These are phyloP conservation scores for Lentinula novae-zelandiae DNA, from an alignment of 1,284 basidiomycete species.

Conservation along the genomic window DNA sequence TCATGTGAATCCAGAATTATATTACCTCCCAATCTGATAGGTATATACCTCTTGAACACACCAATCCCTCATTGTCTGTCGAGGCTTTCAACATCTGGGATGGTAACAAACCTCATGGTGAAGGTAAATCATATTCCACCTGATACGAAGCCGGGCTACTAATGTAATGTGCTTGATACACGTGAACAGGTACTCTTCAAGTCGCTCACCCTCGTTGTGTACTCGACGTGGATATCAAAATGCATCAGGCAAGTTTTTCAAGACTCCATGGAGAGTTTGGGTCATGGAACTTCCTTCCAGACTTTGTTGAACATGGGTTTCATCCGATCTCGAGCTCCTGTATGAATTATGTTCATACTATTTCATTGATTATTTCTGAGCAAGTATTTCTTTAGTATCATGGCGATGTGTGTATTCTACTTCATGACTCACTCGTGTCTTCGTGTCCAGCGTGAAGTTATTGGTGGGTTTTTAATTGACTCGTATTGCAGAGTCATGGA, in stretches of 20 bases:
- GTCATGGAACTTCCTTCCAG: background rate
- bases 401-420: slow-evolving; percentile 5
- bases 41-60: background rate
- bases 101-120: background rate
- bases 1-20: background rate
- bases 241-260: slow-evolving; percentile 6
- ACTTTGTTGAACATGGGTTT: slow-evolving; percentile 12
- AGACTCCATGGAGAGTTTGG: background rate
- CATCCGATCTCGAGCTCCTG: slow-evolving; percentile 8
- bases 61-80: background rate
- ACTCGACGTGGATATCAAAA: slow-evolving; percentile 10
- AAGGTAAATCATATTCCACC: background rate
- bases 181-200: slow-evolving; percentile 17
- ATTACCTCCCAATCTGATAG: background rate
- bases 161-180: background rate
- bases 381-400: slow-evolving; percentile 4
- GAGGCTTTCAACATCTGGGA: slow-evolving; percentile 10
- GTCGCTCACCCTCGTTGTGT: slow-evolving; percentile 10
- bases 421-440: too few relatives aligned
- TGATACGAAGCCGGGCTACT: background rate
- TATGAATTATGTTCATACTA: slow-evolving; percentile 8
- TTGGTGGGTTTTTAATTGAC: background rate
- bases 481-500: slow-evolving; percentile 14
- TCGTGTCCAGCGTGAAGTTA: too few relatives aligned
- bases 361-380: background rate